Conservation (phyloP, 352 stramenopile genomes). For the Phytophthora pseudosyringae region DNA sequence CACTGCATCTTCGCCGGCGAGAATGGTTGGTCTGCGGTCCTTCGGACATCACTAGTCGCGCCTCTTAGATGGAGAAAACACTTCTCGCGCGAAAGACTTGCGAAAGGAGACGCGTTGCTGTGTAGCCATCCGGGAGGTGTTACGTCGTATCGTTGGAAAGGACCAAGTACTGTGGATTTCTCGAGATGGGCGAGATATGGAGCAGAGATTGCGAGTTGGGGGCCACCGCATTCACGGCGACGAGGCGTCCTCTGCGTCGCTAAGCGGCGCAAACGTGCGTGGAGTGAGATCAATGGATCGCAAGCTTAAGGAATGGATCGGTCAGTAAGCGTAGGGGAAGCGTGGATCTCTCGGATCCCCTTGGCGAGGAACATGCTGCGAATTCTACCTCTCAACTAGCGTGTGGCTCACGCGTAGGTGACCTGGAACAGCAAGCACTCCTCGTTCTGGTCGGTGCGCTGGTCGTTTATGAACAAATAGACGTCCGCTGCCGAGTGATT, state of each 20-base stretch:
- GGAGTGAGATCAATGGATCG: constrained; percentile 3
- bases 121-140: constrained; percentile 11
- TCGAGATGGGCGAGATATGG: not conserved
- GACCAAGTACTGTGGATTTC: not conserved
- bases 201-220: no score
- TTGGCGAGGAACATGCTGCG: constrained; percentile 7
- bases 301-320: not conserved
- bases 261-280: not conserved
- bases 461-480: constrained; percentile 94
- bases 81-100: constrained; percentile 1
- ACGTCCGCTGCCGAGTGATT: constrained; percentile 41
- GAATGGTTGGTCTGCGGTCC: constrained; percentile 10
- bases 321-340: no score
- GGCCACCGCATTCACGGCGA: not conserved
- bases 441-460: constrained; percentile 91
- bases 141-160: no score
- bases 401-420: constrained; percentile 51
- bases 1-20: not conserved
- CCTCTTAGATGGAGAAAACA: constrained; percentile 15
- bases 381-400: not conserved
- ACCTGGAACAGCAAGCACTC: constrained; percentile 92
- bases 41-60: constrained; percentile 5
- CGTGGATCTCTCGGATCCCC: no score
- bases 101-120: not conserved
- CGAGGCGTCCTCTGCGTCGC: not conserved